Evolutionary conservation across 352 stramenopile species (phyloP), one percentile per base, ranked within the genome.

Genomic region (Phytophthora pluvialis): DNA sequence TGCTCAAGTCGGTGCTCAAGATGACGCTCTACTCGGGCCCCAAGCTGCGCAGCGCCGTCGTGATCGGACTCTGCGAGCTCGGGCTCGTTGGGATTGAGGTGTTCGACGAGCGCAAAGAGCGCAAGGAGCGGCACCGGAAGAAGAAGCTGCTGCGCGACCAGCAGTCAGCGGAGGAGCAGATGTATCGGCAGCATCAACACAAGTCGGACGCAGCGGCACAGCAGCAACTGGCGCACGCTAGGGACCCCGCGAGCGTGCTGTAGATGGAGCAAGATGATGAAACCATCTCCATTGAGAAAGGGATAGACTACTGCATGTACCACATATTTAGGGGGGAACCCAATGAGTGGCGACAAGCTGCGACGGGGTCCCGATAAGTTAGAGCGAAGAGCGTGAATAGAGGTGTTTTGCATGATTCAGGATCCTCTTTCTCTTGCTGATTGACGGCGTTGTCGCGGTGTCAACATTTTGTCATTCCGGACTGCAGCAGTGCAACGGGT

Each of bases 71-170:
- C 8, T 91, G 83, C 38, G 83, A 93, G 67, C 77, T 90, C 40
- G 70, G 75, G 9, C 75, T 93, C 40, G 81, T 93, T 39, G 69
- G 72, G 45, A 89, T 93, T 46, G 80, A 93, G 49, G 80, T 93
- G 15, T 90, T 89, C 46, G 81, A 90, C 43, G 79, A 90, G 64
- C 72, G 78, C 25, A 78, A 85, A 45, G 70, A 77, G 16, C 81
- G 84, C 46, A 78, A 78, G 52, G 75, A 86, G 40, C 74, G 84
- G 9, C 82, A 93, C 56, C 60, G 60, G 18, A 75, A 76, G 46
- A 93, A 93, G 64, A 74, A 73, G 11, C 21, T 90, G 39, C 52
- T 91, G 1, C 68, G 67, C 32, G 73, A 86, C 10, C 78, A 89
- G 59, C 68, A 78, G 18, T 67, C 58, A 48, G 68, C 53, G 2